phyloP scores from a whole-genome alignment of 2,329 filamentous ascomycete genomes.

The Fusarium pseudocircinatum region DNA sequence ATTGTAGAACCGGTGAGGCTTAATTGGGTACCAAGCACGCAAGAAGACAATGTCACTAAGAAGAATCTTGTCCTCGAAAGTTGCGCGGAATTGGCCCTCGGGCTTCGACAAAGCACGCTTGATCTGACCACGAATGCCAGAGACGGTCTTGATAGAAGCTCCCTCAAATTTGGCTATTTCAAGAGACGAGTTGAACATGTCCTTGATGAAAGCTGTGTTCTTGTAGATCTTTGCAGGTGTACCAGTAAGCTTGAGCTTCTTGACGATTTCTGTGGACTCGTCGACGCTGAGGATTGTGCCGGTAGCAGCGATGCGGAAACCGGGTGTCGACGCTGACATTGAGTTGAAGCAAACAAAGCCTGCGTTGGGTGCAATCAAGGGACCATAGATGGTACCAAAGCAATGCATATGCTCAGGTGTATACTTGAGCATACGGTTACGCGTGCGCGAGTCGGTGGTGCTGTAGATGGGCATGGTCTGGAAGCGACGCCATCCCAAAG shows the following conservation, averaged over 20 bases:
- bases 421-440: conserved; percentile 98
- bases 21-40: conserved; percentile 95
- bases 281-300: conserved; percentile 95
- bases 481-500: conserved; percentile 94
- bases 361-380: conserved; percentile 93
- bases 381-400: conserved; percentile 94
- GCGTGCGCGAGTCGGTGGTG: conserved; percentile 90
- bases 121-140: conserved; percentile 94
- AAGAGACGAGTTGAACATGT: conserved; percentile 94
- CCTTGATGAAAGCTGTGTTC: conserved; percentile 98
- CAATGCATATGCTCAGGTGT: conserved; percentile 99
- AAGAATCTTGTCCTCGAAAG: conserved; percentile 98
- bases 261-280: conserved; percentile 96
- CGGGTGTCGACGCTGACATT: conserved; percentile 83
- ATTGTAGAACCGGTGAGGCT: conserved; percentile 96
- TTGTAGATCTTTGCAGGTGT: conserved; percentile 98
- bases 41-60: conserved; percentile 97
- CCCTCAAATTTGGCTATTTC: conserved; percentile 99
- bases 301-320: conserved; percentile 93
- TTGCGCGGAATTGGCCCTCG: conserved; percentile 94
- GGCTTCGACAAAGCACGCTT: conserved; percentile 94
- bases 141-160: conserved; percentile 94
- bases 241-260: conserved; percentile 97
- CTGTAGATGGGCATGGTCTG: conserved; percentile 93
- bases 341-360: conserved; percentile 95